These are phyloP conservation scores for Fraxinus xanthoxyloides DNA, from an alignment of 305 asterid species.

Conservation along the genomic window DNA sequence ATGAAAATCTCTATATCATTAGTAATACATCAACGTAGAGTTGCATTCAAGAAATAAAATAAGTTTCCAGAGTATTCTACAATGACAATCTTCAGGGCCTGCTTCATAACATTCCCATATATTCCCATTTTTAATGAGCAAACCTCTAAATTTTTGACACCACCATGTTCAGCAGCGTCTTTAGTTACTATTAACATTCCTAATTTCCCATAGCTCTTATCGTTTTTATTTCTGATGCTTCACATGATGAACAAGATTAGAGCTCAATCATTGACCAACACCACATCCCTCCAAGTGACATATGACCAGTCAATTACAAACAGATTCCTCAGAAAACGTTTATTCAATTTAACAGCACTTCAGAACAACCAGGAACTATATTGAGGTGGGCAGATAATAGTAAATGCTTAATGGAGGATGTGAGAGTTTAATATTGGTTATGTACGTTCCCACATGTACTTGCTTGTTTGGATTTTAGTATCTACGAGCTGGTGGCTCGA, in stretches of 20 bases:
- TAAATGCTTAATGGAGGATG: background rate
- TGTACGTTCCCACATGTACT: background rate
- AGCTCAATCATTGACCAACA: background rate
- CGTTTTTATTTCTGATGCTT: background rate
- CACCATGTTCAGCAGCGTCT: background rate
- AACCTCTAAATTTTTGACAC: background rate
- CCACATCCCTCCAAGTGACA: background rate
- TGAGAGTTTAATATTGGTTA: background rate
- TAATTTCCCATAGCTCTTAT: background rate
- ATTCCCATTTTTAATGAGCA: background rate
- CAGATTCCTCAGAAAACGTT: background rate
- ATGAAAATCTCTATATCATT: background rate
- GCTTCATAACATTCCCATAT: background rate
- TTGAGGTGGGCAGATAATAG: background rate
- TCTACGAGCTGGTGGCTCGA: background rate
- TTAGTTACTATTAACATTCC: background rate
- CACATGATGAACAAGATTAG: background rate
- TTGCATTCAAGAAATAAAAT: background rate
- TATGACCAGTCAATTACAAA: background rate
- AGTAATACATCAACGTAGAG: background rate
- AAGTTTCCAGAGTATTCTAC: background rate
- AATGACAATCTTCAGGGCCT: background rate
- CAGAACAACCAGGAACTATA: background rate
- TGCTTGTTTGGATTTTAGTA: background rate
- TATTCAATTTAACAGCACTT: background rate